Base-by-base conservation (phyloP, 1,139 yeast genomes). In the Arxiozyma bovina region DNA sequence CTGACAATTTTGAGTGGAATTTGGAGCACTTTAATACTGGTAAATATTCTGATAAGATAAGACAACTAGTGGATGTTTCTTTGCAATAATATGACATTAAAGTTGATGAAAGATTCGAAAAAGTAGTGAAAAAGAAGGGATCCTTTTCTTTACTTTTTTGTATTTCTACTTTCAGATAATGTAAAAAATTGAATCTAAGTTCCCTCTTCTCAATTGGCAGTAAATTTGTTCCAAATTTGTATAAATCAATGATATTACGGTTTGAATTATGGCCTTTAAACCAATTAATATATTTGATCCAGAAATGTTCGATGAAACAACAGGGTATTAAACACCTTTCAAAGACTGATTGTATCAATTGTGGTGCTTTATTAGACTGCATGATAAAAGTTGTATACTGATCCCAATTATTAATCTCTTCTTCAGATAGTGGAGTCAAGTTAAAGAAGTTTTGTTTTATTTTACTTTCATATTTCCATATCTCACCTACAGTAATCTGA, bases 281-380 rank as follows among this genome's bases (percentile, higher is more conserved):
- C 70, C 78, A 85, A 1, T 72, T 66, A n/a, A 79, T 52, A 63
- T 82, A 85, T 59, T 73, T 77, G 15, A 77, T 62, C 93, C 93
- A 86, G n/a, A 83, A 61, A 9, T 68, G 67, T 43, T 76, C 74
- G 47, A 74, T 71, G 34, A 70, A 69, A 54, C 85, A 81, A 54
- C 81, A 75, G 0, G 90, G 87, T 1, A 84, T 70, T 20, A 85
- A 67, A 17, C 82, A 74, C 58, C 91, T 72, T 65, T 84, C 87
- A 66, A 81, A 85, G 1, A 82, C 61, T n/a, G 75, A 64, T 3
- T 64, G 57, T 64, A 75, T 38, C 52, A 60, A 45, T 55, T 60
- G 50, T 20, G 47, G 23, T 49, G 53, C 8, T 34, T 55, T 42
- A 1, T 52, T 45, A 34, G 58, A 58, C 20, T 30, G 57, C 43